phyloP scores from a whole-genome alignment of 164 flowering plant genomes.

The Taxillus chinensis region DNA sequence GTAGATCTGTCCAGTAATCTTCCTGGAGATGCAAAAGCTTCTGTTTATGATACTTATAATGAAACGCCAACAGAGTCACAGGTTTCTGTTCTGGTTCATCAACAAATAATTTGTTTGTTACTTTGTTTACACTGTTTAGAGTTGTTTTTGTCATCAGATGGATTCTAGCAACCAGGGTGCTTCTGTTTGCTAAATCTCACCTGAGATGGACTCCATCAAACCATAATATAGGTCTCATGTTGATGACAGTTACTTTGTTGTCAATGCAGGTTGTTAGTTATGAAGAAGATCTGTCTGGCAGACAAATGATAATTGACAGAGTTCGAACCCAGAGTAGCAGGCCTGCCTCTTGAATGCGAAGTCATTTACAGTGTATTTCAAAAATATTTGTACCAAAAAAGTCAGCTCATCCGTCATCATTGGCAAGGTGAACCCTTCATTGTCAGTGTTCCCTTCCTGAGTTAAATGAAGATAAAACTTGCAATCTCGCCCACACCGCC shows the following conservation, averaged over 20 bases:
- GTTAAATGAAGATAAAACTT: too few species aligned
- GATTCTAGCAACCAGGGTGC: too few species aligned
- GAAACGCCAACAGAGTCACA: conserved; percentile 98
- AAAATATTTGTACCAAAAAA: too few species aligned
- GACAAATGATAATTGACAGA: conserved; percentile 88
- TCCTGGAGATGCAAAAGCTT: conserved; percentile 25
- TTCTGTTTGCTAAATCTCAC: too few species aligned
- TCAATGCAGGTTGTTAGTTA: conserved; percentile 78
- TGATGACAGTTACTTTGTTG: neutral
- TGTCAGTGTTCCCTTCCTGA: too few species aligned
- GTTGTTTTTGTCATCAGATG: neutral
- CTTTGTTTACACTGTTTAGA: neutral
- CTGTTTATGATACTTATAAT: conserved; percentile 58
- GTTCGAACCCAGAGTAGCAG: conserved; percentile 63
- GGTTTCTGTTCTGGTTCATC: conserved; percentile 27
- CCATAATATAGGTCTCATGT: too few species aligned
- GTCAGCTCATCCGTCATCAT: too few species aligned
- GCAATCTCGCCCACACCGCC: too few species aligned
- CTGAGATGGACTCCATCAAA: neutral
- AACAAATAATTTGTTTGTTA: neutral
- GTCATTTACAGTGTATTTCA: too few species aligned
- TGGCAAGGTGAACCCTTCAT: too few species aligned
- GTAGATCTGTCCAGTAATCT: conserved; percentile 22
- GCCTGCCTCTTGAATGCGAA: neutral
- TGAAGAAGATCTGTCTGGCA: conserved; percentile 89